Conservation (phyloP, 805 yeast genomes). For the Scheffersomyces ergatensis region DNA sequence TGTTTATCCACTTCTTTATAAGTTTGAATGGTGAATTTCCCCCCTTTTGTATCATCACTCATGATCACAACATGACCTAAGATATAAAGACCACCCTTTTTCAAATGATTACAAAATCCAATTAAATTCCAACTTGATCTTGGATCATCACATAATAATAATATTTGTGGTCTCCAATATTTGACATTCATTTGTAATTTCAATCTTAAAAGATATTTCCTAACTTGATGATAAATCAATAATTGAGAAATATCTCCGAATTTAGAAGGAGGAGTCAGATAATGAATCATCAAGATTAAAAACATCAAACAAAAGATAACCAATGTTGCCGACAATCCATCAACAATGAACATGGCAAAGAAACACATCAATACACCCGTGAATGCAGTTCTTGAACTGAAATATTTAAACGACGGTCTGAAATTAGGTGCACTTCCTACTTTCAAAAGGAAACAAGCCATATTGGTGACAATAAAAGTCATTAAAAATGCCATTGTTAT, state of each 20-base stretch:
- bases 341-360: constrained; percentile 90
- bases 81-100: constrained; percentile 92
- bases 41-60: constrained; percentile 28
- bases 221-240: constrained; percentile 91
- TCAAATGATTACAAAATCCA: constrained; percentile 88
- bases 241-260: constrained; percentile 99
- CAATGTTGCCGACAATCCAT: constrained; percentile 81
- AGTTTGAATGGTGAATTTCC: constrained; percentile 36
- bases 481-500: constrained; percentile 96
- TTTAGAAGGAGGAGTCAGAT: constrained; percentile 88
- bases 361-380: constrained; percentile 69
- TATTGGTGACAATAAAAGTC: constrained; percentile 92
- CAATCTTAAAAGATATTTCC: constrained; percentile 80
- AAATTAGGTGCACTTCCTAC: constrained; percentile 97
- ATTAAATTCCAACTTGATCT: constrained; percentile 89
- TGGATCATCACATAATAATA: constrained; percentile 87
- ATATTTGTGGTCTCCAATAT: constrained; percentile 96
- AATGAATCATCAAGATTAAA: constrained; percentile 78
- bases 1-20: constrained; percentile 70
- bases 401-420: constrained; percentile 90
- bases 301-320: constrained; percentile 64
- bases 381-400: constrained; percentile 78
- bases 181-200: constrained; percentile 88
- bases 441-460: constrained; percentile 87
- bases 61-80: constrained; percentile 87